Conservation (phyloP, 345 rosid species). For the Heritiera fomes region DNA sequence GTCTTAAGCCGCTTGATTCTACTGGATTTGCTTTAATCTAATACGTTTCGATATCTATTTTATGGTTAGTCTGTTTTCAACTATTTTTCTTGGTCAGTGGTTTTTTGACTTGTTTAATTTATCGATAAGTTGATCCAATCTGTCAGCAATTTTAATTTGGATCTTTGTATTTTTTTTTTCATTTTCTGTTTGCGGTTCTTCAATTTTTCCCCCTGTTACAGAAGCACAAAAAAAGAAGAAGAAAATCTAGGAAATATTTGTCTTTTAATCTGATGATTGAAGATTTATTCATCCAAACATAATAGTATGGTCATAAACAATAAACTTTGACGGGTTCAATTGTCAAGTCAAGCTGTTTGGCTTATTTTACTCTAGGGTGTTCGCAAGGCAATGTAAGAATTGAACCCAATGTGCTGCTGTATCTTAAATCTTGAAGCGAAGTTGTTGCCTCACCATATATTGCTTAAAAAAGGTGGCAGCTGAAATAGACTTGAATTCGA, state of each 20-base stretch:
- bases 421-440: not conserved
- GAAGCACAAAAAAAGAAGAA: not conserved
- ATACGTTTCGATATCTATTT: not conserved
- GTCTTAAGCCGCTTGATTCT: conserved; percentile 1
- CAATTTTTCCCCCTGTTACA: not conserved
- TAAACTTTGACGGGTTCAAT: not conserved
- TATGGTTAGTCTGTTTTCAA: not conserved
- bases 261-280: not conserved
- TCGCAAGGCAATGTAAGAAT: not conserved
- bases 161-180: conserved; percentile 6
- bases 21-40: conserved; percentile 1
- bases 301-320: not conserved
- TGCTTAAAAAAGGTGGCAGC: not conserved
- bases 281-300: not conserved
- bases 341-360: not conserved
- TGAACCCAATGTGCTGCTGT: not conserved
- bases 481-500: not conserved
- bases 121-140: not conserved
- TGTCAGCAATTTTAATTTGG: not conserved
- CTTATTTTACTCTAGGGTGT: conserved; percentile 6
- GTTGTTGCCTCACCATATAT: not conserved
- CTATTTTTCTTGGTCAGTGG: not conserved
- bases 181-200: not conserved
- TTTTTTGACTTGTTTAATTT: conserved; percentile 6
- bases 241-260: not conserved